Evolutionary conservation across 768 basidiomycete species (phyloP), one percentile per base, ranked within the genome.

Genomic region (Tylopilus intermedius): DNA sequence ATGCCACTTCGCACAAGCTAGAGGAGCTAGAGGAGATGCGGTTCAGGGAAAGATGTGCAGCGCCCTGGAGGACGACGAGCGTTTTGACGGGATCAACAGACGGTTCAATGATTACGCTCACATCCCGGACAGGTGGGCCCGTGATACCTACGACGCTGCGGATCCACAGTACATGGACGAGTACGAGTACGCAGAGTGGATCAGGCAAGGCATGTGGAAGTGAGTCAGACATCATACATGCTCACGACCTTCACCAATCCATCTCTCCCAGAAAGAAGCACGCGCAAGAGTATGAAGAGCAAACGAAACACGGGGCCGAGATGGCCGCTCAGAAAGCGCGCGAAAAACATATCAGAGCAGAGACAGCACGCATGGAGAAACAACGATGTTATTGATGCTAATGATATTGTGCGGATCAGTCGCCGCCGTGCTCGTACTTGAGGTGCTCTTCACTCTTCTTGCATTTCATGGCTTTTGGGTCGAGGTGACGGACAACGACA

Each of bases 101-200:
- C 76, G 72, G 35, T 71, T 90, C 58, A 88, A 86, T 57, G 77
- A 80, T 43, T 88, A 82, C 65, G 76, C 78, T 2, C 88, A 88
- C 66, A 72, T 92, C 3, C 91, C 90, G 5, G 74, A 79, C 58
- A 77, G 88, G 38, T 91, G 89, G 86, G 66, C 58, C 1, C 52
- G 42, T 32, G 67, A 81, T 65, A 59, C 71, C 67, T 64, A 76
- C 69, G 60, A 79, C 72, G 38, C 67, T 62, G 56, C 47, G 41
- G 68, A 81, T 53, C 74, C 76, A 27, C 65, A 61, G 44, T 57
- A 65, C 45, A 86, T 94, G 86, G 84, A 86, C 54, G 91, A 94
- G 8, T 87, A 94, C 58, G 85, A 90, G 54, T 95, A 95, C 59
- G 81, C 86, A 2, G 89, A 91, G 60, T 94, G 89, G 88, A 72